Conservation (phyloP, 441 rosid species). For the Mallotus repandus region DNA sequence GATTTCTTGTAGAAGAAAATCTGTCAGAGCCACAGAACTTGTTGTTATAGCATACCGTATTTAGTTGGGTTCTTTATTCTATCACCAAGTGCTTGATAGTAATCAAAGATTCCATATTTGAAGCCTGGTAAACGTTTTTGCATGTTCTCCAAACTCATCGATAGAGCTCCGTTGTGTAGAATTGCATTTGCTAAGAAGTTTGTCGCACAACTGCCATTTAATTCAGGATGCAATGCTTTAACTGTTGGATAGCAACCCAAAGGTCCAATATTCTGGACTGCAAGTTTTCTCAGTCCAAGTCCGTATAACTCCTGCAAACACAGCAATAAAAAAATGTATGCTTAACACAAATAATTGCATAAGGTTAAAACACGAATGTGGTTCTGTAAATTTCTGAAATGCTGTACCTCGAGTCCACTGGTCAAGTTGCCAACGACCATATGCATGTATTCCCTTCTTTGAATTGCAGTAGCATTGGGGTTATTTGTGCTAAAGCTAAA, state of each 20-base stretch:
- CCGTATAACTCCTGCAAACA: slow-evolving; percentile 27
- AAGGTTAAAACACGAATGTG: too few species aligned
- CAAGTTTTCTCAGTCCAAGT: slow-evolving; percentile 32
- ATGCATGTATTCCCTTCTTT: slow-evolving; percentile 8
- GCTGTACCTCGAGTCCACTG: slow-evolving; percentile 17
- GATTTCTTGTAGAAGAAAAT: too few species aligned
- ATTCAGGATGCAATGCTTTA: slow-evolving; percentile 7
- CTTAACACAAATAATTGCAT: too few species aligned
- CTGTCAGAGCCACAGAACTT: too few species aligned
- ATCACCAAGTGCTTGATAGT: slow-evolving; percentile 16
- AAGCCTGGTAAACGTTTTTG: slow-evolving; percentile 22
- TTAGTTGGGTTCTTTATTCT: slow-evolving; percentile 22
- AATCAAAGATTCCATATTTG: not conserved
- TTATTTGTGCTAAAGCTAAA: slow-evolving; percentile 1
- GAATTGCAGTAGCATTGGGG: slow-evolving; percentile 15
- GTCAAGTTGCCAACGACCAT: slow-evolving; percentile 29
- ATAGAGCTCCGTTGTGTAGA: slow-evolving; percentile 28
- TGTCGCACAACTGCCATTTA: slow-evolving; percentile 14
- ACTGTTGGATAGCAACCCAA: slow-evolving; percentile 26
- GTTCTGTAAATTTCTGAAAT: not conserved
- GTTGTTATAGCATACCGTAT: slow-evolving; percentile 17
- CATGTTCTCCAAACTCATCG: slow-evolving; percentile 18
- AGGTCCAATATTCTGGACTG: slow-evolving; percentile 29
- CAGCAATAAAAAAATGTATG: not conserved
- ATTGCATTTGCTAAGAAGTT: slow-evolving; percentile 10